A percentile compares a stretch with the other conserved stretches of the same genome.
phyloP scores from a whole-genome alignment of 768 basidiomycete genomes.

The Russula sp. region DNA sequence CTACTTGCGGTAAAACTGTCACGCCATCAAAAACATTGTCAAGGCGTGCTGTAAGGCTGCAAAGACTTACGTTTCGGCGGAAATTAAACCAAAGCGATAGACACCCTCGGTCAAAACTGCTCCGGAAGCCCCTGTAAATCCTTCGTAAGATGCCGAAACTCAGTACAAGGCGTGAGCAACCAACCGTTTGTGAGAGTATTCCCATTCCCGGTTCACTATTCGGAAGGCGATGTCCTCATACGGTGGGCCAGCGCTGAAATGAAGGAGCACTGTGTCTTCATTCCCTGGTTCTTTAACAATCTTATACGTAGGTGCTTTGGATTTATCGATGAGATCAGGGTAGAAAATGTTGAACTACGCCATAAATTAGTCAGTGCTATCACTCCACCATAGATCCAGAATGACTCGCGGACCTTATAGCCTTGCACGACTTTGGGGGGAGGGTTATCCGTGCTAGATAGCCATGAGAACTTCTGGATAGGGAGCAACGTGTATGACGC shows the following conservation, averaged over 20 bases:
- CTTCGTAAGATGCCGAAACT: conserved; percentile 12
- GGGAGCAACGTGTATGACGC: conserved; percentile 30
- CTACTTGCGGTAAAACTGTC: conserved; percentile 76
- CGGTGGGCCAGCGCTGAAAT: conserved; percentile 94
- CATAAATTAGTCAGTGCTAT: conserved; percentile 18
- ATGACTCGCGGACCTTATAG: conserved; percentile 61
- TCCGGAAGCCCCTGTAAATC: conserved; percentile 76
- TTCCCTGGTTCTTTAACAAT: conserved; percentile 92
- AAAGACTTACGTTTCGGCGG: conserved; percentile 71
- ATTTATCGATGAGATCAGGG: conserved; percentile 97
- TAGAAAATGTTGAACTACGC: conserved; percentile 92
- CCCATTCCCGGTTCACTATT: conserved; percentile 97
- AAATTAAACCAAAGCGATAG: conserved; percentile 96
- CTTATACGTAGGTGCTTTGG: conserved; percentile 94
- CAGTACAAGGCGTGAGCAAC: background rate
- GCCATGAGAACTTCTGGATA: conserved; percentile 21
- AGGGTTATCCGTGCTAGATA: conserved; percentile 84
- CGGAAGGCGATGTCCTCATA: conserved; percentile 99
- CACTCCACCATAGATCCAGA: conserved; percentile 2
- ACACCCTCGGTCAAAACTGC: conserved; percentile 95
- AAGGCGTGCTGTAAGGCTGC: conserved; percentile 11
- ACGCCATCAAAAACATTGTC: conserved; percentile 21
- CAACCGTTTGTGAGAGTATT: conserved; percentile 93
- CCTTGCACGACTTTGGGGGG: conserved; percentile 99
- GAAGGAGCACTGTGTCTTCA: conserved; percentile 87